Percentiles rank a stretch among this genome's conserved stretches.
Evolutionary conservation across 768 basidiomycete genomes (phyloP).

Genomic region (Xanthoconium stramineum): DNA sequence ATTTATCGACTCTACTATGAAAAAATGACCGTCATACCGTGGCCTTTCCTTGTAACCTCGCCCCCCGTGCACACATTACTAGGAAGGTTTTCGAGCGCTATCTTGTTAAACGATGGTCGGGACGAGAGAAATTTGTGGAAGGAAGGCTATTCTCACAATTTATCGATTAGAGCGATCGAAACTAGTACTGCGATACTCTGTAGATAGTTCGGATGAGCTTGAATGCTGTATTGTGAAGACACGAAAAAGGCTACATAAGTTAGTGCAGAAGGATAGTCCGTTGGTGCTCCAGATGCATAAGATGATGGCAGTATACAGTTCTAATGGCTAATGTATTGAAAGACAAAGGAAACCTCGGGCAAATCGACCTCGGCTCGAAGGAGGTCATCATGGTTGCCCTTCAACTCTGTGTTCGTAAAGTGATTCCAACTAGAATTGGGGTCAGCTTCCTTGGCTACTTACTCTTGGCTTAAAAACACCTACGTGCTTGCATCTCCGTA

Average conservation of each 20-base stretch:
- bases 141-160: too few relatives aligned
- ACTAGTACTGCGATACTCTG: too few relatives aligned
- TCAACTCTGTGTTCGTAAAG: conserved; percentile 83
- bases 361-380: conserved; percentile 84
- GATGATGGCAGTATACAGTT: not conserved
- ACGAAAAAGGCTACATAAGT: not conserved
- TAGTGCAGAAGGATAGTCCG: conserved; percentile 5
- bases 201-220: too few relatives aligned
- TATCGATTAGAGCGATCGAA: too few relatives aligned
- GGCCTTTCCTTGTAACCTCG: too few relatives aligned
- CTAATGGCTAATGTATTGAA: conserved; percentile 93
- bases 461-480: conserved; percentile 33
- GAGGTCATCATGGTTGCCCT: conserved; percentile 92
- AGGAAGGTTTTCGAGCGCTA: too few relatives aligned
- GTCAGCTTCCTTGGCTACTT: not conserved
- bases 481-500: conserved; percentile 99
- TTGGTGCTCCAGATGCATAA: conserved; percentile 1
- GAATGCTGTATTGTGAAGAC: too few relatives aligned
- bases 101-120: too few relatives aligned
- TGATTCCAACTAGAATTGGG: conserved; percentile 83
- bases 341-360: conserved; percentile 89
- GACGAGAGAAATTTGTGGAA: too few relatives aligned
- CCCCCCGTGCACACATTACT: too few relatives aligned
- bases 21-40: too few relatives aligned
- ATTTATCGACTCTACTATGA: too few relatives aligned